Evolutionary conservation across 2,329 filamentous ascomycete genomes (phyloP).

Genomic region (Ascosphaera pollenicola): DNA sequence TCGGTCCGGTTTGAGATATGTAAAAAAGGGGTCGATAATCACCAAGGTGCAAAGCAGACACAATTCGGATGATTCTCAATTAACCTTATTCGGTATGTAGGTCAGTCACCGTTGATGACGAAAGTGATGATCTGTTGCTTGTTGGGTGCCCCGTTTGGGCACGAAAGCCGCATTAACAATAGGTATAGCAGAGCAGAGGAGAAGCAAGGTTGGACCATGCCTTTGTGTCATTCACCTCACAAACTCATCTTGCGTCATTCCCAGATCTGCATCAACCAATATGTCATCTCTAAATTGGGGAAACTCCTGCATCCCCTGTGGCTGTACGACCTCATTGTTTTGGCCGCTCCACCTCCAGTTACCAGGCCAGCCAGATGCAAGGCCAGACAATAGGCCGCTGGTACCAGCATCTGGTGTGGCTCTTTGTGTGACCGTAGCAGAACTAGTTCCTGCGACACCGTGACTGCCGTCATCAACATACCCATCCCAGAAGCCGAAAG

Average conservation of each 20-base stretch:
- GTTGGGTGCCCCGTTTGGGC: too few species aligned
- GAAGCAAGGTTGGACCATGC: too few species aligned
- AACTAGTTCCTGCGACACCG: constrained; percentile 8
- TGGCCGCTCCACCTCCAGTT: neutral
- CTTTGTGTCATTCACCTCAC: neutral
- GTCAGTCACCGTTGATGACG: too few species aligned
- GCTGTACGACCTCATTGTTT: neutral
- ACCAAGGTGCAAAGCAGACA: too few species aligned
- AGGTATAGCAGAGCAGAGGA: too few species aligned
- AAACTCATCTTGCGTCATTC: constrained; percentile 5
- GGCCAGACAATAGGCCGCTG: neutral
- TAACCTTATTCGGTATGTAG: too few species aligned
- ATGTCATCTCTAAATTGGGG: neutral
- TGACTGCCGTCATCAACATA: constrained; percentile 15
- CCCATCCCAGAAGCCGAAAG: constrained; percentile 20
- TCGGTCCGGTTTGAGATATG: too few species aligned
- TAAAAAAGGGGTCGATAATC: too few species aligned
- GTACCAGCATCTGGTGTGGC: constrained; percentile 11
- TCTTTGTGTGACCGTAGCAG: constrained; percentile 8
- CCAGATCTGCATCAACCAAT: constrained; percentile 2
- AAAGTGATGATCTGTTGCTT: too few species aligned
- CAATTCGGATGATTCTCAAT: too few species aligned
- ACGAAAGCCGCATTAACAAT: neutral
- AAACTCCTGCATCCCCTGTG: neutral
- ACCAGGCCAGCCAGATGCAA: too few species aligned